Conservation (phyloP, 2,329 filamentous ascomycete species). For the Cladosporium sp. region DNA sequence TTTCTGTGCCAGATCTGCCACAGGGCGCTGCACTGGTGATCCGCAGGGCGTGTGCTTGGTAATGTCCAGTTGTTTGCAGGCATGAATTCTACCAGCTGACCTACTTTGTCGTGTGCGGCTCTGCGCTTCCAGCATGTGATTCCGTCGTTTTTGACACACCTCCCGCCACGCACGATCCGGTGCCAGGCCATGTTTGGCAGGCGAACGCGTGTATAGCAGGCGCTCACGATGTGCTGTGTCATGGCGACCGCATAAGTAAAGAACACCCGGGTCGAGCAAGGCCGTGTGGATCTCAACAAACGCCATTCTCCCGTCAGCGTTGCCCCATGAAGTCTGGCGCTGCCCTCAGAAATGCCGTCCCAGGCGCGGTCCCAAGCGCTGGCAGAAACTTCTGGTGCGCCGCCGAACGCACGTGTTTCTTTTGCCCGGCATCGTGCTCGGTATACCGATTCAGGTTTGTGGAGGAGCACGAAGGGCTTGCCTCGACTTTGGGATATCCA, state of each 20-base stretch:
- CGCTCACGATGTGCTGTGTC: constrained; percentile 11
- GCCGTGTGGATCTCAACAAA: constrained; percentile 7
- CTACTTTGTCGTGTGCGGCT: background rate
- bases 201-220: constrained; percentile 10
- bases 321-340: constrained; percentile 12
- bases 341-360: background rate
- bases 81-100: constrained; percentile 7
- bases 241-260: constrained; percentile 10
- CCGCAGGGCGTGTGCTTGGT: constrained; percentile 7
- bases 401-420: constrained; percentile 1
- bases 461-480: background rate
- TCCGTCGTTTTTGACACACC: background rate
- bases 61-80: constrained; percentile 7
- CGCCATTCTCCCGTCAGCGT: constrained; percentile 1
- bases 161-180: background rate
- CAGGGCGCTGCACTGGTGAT: background rate
- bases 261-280: constrained; percentile 2
- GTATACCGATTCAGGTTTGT: constrained; percentile 7
- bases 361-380: background rate
- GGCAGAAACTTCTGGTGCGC: constrained; percentile 8
- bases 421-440: constrained; percentile 1
- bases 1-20: constrained; percentile 4
- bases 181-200: constrained; percentile 7
- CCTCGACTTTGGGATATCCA: background rate
- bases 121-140: background rate